phyloP scores from a whole-genome alignment of 768 basidiomycete species.

The Leccinum subgranulosum region DNA sequence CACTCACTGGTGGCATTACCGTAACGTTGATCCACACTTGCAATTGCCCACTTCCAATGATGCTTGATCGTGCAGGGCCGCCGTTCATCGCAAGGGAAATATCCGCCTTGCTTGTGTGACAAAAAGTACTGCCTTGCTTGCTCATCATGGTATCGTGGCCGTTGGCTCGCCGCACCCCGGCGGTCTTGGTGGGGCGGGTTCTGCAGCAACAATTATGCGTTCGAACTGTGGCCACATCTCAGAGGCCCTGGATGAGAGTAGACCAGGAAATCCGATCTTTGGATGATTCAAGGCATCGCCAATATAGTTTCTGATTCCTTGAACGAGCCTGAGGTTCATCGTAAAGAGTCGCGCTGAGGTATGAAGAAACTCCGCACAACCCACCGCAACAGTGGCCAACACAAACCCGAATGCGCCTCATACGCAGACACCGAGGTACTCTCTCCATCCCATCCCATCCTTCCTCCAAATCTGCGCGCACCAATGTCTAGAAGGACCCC shows the following conservation, averaged over 20 bases:
- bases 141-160: neutral
- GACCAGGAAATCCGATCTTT: neutral
- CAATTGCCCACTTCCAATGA: neutral
- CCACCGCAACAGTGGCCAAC: neutral
- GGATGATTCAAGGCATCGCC: neutral
- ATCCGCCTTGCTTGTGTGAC: neutral
- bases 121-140: neutral
- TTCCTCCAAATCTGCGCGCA: neutral
- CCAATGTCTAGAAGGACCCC: conserved; percentile 20
- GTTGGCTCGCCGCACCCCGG: neutral
- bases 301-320: neutral
- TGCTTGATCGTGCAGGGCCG: neutral
- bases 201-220: neutral
- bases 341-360: neutral
- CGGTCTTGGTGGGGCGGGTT: neutral
- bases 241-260: neutral
- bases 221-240: neutral
- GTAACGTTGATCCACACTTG: neutral
- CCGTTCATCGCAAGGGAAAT: neutral
- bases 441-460: neutral
- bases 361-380: neutral
- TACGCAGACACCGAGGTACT: neutral
- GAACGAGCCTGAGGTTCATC: neutral
- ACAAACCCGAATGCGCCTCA: neutral
- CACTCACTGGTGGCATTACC: neutral